These are phyloP conservation scores for Gentiana macrophylla DNA, from an alignment of 257 asterid species.

Conservation along the genomic window DNA sequence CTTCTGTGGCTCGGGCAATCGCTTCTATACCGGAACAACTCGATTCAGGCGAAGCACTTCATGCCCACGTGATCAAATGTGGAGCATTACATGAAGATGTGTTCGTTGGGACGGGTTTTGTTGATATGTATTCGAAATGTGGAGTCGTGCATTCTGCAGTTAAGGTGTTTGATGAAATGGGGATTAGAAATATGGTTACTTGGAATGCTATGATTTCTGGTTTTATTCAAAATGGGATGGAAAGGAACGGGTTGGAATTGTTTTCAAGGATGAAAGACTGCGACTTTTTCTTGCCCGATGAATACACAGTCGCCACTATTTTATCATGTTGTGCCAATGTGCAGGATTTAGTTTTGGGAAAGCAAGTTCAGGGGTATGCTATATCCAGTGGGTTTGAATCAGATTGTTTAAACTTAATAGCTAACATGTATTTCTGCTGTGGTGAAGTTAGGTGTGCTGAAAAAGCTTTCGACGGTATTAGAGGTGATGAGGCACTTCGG, in stretches of 20 bases:
- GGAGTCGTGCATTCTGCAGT: slow-evolving; percentile 11
- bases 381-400: slow-evolving; percentile 20
- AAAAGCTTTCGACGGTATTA: slow-evolving; percentile 14
- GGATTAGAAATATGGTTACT: slow-evolving; percentile 20
- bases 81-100: slow-evolving; percentile 12
- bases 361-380: slow-evolving; percentile 27
- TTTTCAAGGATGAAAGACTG: slow-evolving; percentile 21
- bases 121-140: slow-evolving; percentile 31
- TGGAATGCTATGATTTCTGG: slow-evolving; percentile 36
- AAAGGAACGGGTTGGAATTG: slow-evolving; percentile 15
- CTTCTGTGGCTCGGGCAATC: slow-evolving; percentile 30
- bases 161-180: slow-evolving; percentile 32
- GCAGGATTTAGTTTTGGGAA: slow-evolving; percentile 20
- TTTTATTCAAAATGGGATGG: slow-evolving; percentile 22
- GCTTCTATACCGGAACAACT: slow-evolving; percentile 24
- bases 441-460: slow-evolving; percentile 19
- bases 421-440: slow-evolving; percentile 28
- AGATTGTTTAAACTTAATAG: slow-evolving; percentile 17
- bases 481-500: slow-evolving; percentile 11
- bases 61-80: slow-evolving; percentile 15
- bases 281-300: slow-evolving; percentile 25
- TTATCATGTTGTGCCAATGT: slow-evolving; percentile 18
- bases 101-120: slow-evolving; percentile 22
- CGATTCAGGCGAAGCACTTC: slow-evolving; percentile 20
- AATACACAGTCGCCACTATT: slow-evolving; percentile 23